Base-by-base conservation (phyloP, 179 eudicot genomes). In the Sideroxylon spinosum region DNA sequence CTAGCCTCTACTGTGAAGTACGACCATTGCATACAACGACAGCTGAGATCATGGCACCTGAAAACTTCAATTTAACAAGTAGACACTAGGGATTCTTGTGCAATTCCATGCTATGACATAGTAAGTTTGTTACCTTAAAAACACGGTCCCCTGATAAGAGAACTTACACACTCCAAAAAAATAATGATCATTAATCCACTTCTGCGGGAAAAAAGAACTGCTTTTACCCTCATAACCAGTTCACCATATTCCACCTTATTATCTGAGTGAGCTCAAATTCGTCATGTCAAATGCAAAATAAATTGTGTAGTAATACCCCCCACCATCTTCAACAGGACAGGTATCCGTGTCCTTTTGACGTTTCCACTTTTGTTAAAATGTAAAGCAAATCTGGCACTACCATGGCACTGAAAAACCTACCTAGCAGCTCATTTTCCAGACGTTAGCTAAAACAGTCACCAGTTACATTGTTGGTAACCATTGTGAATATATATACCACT, bases 341-440 rank as follows among this genome's bases (percentile, higher is more conserved):
- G 14, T 9, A n/a, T 46, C 14, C 28, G 20, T 44, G 16, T 62
- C 9, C 4, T 9, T 9, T 25, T 62, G 25, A 28, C 23, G 29
- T 62, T 59, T 25, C 67, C 67, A 22, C 67, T 10, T 62, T 62
- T 62, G 3, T 25, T 10, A 62, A 1, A 62, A 10, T 2, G 6
- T 23, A 10, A 62, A 62, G 29, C 29, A 62, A 59, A 17, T 16
- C 25, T 62, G 23, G 6, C 14, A 69, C 52, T 19, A 37, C 71
- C 25, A 37, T 44, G 25, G 71, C 71, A 44, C 28, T 8, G 52
- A 16, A 66, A 66, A 20, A 55, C 67, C 67, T 49, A 53, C 14
- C 62, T 44, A 75, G 20, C 68, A 60, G 69, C 44, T 61, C 57
- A 75, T 53, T 53, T 44, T 71, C 20, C 60, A n/a, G 46, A 71